phyloP scores from a whole-genome alignment of 2,329 filamentous ascomycete genomes.

The Geosmithia putterillii region DNA sequence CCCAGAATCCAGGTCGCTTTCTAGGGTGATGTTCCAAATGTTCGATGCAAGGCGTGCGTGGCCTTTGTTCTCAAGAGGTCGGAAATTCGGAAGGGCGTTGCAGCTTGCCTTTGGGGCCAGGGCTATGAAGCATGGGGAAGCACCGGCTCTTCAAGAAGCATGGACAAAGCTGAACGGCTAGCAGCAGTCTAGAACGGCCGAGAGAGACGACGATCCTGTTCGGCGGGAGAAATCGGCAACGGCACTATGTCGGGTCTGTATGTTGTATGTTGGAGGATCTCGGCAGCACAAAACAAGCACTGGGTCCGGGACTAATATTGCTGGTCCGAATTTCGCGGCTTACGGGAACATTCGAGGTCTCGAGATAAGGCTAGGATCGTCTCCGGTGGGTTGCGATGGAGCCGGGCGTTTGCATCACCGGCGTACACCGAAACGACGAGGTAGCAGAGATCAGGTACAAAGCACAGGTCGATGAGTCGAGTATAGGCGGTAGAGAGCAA shows the following conservation, averaged over 20 bases:
- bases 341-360: background rate
- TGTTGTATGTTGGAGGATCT: too few species aligned
- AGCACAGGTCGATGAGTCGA: background rate
- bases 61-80: too few species aligned
- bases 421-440: background rate
- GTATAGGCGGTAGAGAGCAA: background rate
- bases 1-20: too few species aligned
- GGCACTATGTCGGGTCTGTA: too few species aligned
- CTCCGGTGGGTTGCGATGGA: background rate
- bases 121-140: background rate
- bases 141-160: background rate
- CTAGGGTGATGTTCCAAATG: too few species aligned
- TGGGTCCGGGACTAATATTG: too few species aligned
- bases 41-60: too few species aligned
- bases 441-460: background rate
- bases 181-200: too few species aligned
- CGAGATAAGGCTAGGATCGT: background rate
- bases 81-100: background rate
- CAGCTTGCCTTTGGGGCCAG: background rate
- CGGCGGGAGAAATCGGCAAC: too few species aligned
- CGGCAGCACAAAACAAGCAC: too few species aligned
- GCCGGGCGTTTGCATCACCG: background rate
- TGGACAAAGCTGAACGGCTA: background rate
- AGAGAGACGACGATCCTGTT: background rate
- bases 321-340: too few species aligned